Base-by-base conservation (phyloP, 75 land plant species). In the Pseudotsuga menziesii region DNA sequence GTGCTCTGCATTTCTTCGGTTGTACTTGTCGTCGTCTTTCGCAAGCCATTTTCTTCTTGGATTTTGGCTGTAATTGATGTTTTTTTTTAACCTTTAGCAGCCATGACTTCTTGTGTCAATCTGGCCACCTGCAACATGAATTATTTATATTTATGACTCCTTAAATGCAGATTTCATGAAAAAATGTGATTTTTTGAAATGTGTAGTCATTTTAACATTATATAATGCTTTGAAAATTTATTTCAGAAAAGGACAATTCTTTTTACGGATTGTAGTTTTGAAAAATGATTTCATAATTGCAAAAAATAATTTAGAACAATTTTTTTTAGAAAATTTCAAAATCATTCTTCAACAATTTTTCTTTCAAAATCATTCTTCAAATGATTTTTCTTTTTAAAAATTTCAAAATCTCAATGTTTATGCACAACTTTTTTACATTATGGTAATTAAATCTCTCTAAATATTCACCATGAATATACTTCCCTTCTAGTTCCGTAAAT, bases 121-220 rank as follows among this genome's bases (percentile, higher is more conserved):
- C 72, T 69, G 20, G 23, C 44, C 17, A 69, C 72, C 72, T 69
- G 72, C 72, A 69, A 32, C 19, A 36, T 16, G 19, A 41, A 41
- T 69, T 1, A n/a, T 41, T 5, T 7, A 19, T n/a, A 8, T 69
- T 41, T 0, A 39, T 7, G n/a, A 22, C 35, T 29, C 1, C n/a
- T 3, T 19, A 39, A 36, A 36, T n/a, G n/a, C 72, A 0, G 20
- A 19, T 8, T 44, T 6, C 39, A 2, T 12, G 0, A n/a, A 69
- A 0, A 69, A 64, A 35, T 7, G 20, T 2, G 41, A n/a, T 41
- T 17, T 8, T 1, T n/a, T 39, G 20, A 7, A 39, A 20, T 41
- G 27, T 62, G 17, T 41, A 17, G 15, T 36, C 17, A 16, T 15
- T 36, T 4, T 4, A 32, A 19, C 32, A n/a, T n/a, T n/a, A n/a